A percentile compares a stretch with the other conserved stretches of the same genome.
Conservation (phyloP, 2,329 filamentous ascomycete genomes). For the Trichophyton schoenleinii region DNA sequence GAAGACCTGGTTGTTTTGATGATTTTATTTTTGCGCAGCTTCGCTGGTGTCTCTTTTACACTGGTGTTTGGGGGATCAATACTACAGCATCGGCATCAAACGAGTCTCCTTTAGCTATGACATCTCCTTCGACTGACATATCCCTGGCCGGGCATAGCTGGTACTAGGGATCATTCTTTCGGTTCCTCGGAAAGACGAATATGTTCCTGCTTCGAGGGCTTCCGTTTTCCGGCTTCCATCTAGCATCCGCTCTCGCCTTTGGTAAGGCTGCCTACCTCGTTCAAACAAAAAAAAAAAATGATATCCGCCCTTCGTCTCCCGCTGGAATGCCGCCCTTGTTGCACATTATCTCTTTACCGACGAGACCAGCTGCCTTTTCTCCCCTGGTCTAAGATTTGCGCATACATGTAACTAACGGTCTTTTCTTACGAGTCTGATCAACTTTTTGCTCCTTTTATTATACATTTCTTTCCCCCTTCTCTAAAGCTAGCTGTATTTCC, state of each 20-base stretch:
- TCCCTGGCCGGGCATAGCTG: background rate
- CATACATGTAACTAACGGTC: background rate
- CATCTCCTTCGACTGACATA: background rate
- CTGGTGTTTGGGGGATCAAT: background rate
- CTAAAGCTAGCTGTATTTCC: background rate
- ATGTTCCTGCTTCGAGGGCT: background rate
- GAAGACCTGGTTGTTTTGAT: background rate
- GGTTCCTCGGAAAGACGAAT: background rate
- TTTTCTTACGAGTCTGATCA: conserved; percentile 1
- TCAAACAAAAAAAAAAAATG: background rate
- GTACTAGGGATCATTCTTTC: background rate
- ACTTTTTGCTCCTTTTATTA: background rate
- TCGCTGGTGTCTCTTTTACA: background rate
- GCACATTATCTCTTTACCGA: background rate
- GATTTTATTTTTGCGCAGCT: background rate
- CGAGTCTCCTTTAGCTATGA: background rate
- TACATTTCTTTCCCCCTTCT: background rate
- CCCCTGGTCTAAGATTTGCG: background rate
- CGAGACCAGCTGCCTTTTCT: background rate
- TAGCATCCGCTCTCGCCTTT: background rate
- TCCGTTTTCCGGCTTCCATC: background rate
- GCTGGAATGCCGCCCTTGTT: background rate
- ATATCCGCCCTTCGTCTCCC: background rate
- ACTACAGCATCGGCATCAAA: background rate
- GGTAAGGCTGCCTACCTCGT: background rate